phyloP scores from a whole-genome alignment of 371 early-diverging fungal genomes.

The Apophysomyces variabilis region DNA sequence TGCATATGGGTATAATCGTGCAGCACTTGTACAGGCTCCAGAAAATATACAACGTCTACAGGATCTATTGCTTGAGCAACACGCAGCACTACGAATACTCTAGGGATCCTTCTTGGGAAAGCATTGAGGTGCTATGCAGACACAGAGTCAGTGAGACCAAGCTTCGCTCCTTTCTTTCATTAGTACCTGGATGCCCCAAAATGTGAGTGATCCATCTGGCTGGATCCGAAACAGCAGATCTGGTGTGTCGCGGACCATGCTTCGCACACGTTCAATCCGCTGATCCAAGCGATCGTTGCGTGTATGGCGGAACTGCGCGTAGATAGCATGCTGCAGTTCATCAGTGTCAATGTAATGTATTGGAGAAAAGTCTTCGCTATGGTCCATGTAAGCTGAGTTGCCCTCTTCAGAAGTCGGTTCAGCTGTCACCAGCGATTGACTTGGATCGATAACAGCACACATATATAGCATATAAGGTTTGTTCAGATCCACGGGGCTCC shows the following conservation, averaged over 20 bases:
- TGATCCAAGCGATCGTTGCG: constrained; percentile 38
- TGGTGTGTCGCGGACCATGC: constrained; percentile 73
- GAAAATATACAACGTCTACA: constrained; percentile 63
- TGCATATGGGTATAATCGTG: constrained; percentile 60
- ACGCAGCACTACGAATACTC: constrained; percentile 70
- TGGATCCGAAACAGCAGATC: constrained; percentile 78
- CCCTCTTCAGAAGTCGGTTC: constrained; percentile 22
- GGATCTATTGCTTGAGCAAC: constrained; percentile 64
- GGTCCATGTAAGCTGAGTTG: background rate
- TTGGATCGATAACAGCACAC: constrained; percentile 73
- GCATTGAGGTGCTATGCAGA: constrained; percentile 60
- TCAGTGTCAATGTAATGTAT: constrained; percentile 73
- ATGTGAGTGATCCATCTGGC: constrained; percentile 70
- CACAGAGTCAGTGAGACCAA: background rate
- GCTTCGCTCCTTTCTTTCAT: background rate
- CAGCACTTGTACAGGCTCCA: constrained; percentile 56
- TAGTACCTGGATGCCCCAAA: constrained; percentile 83
- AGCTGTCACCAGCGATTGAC: constrained; percentile 67
- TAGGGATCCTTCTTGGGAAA: constrained; percentile 66
- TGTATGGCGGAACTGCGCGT: constrained; percentile 38
- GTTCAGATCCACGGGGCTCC: constrained; percentile 63
- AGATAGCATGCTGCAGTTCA: constrained; percentile 57
- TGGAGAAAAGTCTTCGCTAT: constrained; percentile 40
- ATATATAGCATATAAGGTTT: constrained; percentile 63
- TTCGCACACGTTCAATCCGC: constrained; percentile 54